Evolutionary conservation across 2,329 filamentous ascomycete species (phyloP).

Genomic region (Sclerotinia minor): DNA sequence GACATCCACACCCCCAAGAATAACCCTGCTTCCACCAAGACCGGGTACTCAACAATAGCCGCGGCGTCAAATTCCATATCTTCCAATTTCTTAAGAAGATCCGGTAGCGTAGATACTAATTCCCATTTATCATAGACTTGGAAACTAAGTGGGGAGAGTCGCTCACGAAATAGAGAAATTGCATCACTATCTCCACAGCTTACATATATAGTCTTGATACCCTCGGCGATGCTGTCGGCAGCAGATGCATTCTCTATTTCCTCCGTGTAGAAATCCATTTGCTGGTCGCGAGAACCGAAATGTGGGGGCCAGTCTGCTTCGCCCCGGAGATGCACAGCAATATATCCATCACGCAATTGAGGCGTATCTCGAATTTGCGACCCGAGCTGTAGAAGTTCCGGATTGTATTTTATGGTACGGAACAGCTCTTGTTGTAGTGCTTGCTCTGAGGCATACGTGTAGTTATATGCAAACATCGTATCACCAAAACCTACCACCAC

Average conservation of each 20-base stretch:
- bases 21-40: slow-evolving; percentile 29
- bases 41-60: slow-evolving; percentile 34
- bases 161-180: slow-evolving; percentile 29
- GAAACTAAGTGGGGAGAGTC: slow-evolving; percentile 28
- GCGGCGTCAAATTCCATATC: slow-evolving; percentile 31
- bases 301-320: slow-evolving; percentile 33
- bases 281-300: slow-evolving; percentile 28
- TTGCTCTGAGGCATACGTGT: slow-evolving; percentile 29
- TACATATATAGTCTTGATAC: slow-evolving; percentile 30
- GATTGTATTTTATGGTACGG: slow-evolving; percentile 31
- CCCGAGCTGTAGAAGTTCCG: slow-evolving; percentile 27
- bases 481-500: slow-evolving; percentile 32
- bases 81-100: slow-evolving; percentile 16
- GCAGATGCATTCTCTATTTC: slow-evolving; percentile 28
- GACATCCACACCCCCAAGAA: slow-evolving; percentile 34
- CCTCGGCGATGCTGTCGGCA: background rate
- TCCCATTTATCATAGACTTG: slow-evolving; percentile 32
- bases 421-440: slow-evolving; percentile 33
- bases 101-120: slow-evolving; percentile 7
- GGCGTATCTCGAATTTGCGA: slow-evolving; percentile 25
- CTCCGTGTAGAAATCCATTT: slow-evolving; percentile 30
- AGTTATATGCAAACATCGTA: slow-evolving; percentile 33
- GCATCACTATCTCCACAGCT: slow-evolving; percentile 33
- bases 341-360: slow-evolving; percentile 29
- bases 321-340: slow-evolving; percentile 35